Evolutionary conservation across 768 basidiomycete genomes (phyloP).

Genomic region (Boletus insuetus): DNA sequence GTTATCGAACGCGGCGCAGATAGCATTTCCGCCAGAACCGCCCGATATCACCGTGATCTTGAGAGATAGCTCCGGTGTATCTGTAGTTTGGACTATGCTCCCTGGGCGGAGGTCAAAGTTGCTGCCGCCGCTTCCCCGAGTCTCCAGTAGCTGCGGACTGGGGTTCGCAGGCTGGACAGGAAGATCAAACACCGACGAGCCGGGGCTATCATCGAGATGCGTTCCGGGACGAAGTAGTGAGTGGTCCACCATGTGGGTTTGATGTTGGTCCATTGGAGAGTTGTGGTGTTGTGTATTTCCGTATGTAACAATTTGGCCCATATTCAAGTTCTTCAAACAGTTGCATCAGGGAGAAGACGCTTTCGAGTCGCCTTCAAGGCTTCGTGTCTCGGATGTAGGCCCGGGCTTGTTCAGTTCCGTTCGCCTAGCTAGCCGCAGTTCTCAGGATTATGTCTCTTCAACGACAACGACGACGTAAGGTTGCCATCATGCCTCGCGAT

Average conservation of each 20-base stretch:
- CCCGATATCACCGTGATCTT: constrained; percentile 82
- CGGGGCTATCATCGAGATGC: constrained; percentile 45
- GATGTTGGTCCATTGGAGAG: background rate
- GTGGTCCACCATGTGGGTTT: constrained; percentile 13
- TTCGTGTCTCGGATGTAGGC: no score
- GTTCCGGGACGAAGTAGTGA: constrained; percentile 8
- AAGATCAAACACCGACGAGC: constrained; percentile 74
- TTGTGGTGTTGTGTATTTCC: background rate
- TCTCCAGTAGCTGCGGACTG: constrained; percentile 19
- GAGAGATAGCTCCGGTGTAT: constrained; percentile 16
- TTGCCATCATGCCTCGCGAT: constrained; percentile 13
- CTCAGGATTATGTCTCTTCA: background rate
- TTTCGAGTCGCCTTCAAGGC: no score
- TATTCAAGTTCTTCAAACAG: no score
- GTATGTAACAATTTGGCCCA: no score
- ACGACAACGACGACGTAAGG: background rate
- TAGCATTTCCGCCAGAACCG: constrained; percentile 91
- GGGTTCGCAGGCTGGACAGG: constrained; percentile 43
- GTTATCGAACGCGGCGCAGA: constrained; percentile 77
- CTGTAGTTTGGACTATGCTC: constrained; percentile 2
- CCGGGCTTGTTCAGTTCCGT: no score
- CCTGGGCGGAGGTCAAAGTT: constrained; percentile 1
- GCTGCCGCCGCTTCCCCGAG: constrained; percentile 6
- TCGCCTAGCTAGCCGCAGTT: background rate
- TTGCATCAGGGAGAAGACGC: no score